A percentile compares a stretch with the other conserved stretches of the same genome.
These are phyloP conservation scores for Favolaschia claudopus DNA, from an alignment of 768 basidiomycete species.

Conservation along the genomic window DNA sequence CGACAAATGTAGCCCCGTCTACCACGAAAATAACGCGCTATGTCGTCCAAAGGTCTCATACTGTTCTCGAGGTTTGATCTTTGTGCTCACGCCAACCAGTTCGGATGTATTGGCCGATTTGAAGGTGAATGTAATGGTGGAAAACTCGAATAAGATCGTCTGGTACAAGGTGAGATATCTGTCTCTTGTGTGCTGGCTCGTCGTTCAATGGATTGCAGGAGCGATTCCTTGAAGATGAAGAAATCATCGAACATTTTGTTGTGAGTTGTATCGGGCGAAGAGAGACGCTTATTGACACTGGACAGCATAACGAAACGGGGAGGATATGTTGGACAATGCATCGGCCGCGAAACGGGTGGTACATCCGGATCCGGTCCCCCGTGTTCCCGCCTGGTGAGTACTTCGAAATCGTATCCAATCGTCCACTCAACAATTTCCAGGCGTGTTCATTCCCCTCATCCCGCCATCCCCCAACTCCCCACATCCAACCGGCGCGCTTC, in stretches of 20 bases:
- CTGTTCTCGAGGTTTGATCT: not conserved
- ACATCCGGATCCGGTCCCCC: slow-evolving; percentile 78
- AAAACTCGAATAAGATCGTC: slow-evolving; percentile 61
- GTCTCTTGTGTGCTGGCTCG: not conserved
- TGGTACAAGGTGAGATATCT: slow-evolving; percentile 73
- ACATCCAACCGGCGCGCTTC: slow-evolving; percentile 58
- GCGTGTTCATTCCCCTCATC: slow-evolving; percentile 61
- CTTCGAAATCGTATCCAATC: not conserved
- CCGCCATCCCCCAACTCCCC: slow-evolving; percentile 57
- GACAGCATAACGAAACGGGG: slow-evolving; percentile 72
- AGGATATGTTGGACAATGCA: slow-evolving; percentile 79
- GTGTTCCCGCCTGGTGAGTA: slow-evolving; percentile 60
- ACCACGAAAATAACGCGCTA: slow-evolving; percentile 17
- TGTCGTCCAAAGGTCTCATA: slow-evolving; percentile 15
- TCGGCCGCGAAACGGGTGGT: slow-evolving; percentile 84
- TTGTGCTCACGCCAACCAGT: slow-evolving; percentile 46
- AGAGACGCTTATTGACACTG: not conserved
- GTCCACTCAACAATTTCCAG: slow-evolving; percentile 19
- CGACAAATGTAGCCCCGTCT: slow-evolving; percentile 9
- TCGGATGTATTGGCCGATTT: slow-evolving; percentile 78
- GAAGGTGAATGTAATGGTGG: slow-evolving; percentile 68
- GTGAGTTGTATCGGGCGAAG: too few relatives aligned
- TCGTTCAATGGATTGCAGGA: slow-evolving; percentile 56
- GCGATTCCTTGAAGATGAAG: slow-evolving; percentile 73
- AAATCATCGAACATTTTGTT: slow-evolving; percentile 78